Conservation (phyloP, 306 rosid species). For the Cicer pinnatifidum region DNA sequence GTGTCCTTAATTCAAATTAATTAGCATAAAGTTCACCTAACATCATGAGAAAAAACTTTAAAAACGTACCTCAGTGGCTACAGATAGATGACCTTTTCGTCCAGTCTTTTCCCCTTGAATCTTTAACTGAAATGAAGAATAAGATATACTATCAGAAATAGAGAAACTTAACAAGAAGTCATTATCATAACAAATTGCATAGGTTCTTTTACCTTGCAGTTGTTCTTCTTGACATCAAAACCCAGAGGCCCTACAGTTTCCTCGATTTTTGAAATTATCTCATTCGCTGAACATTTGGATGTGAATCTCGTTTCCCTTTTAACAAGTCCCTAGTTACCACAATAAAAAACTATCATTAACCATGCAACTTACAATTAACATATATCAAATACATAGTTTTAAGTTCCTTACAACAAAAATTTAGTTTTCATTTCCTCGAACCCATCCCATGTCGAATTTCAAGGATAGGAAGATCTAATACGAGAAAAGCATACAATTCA, state of each 20-base stretch:
- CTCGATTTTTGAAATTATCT: constrained; percentile 84
- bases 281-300: constrained; percentile 84
- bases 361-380: constrained; percentile 30
- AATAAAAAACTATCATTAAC: constrained; percentile 22
- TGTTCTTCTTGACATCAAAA: constrained; percentile 86
- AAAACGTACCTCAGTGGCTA: constrained; percentile 79
- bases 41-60: background rate
- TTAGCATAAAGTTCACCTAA: background rate
- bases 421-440: constrained; percentile 21
- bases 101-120: constrained; percentile 90
- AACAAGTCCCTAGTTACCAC: constrained; percentile 69
- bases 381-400: background rate
- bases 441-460: constrained; percentile 13
- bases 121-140: constrained; percentile 63
- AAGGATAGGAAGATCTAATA: constrained; percentile 7
- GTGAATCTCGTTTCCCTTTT: constrained; percentile 90
- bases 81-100: constrained; percentile 90
- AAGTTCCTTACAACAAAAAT: constrained; percentile 5
- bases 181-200: constrained; percentile 5
- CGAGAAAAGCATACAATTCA: constrained; percentile 8
- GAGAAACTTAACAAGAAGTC: constrained; percentile 8
- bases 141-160: constrained; percentile 35
- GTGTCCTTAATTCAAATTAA: background rate
- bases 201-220: constrained; percentile 66
- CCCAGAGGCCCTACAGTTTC: constrained; percentile 83